Evolutionary conservation across 2,329 filamentous ascomycete species (phyloP).

Genomic region (Cadophora gregata): DNA sequence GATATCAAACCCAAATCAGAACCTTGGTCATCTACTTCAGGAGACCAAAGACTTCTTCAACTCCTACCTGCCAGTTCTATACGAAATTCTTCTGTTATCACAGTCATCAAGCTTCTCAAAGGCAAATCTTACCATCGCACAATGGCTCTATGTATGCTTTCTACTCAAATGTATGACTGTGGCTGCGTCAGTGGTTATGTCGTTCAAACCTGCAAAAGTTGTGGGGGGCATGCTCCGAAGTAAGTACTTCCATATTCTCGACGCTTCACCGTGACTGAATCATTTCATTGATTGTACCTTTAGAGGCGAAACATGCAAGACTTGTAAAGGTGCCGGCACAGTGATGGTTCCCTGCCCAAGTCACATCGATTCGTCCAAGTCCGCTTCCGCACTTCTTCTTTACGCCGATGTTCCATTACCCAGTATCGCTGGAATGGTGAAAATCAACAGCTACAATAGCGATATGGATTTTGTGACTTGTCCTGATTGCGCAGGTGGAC

Average conservation of each 20-base stretch:
- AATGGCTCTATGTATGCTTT: not conserved
- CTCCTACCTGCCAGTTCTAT: not conserved
- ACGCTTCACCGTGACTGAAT: no score
- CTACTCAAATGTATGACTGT: not conserved
- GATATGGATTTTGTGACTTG: not conserved
- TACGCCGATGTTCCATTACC: not conserved
- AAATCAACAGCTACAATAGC: not conserved
- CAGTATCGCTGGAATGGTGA: not conserved
- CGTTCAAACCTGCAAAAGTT: not conserved
- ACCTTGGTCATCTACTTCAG: not conserved
- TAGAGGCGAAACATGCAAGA: not conserved
- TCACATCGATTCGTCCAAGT: not conserved
- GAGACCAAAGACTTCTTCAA: not conserved
- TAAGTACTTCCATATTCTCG: not conserved
- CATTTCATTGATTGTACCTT: not conserved
- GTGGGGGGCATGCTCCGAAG: not conserved
- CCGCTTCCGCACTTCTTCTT: not conserved
- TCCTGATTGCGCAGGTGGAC: slow-evolving; percentile 13
- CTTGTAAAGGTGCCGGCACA: not conserved
- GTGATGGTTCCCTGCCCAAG: not conserved
- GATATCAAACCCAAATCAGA: not conserved
- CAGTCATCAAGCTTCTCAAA: not conserved
- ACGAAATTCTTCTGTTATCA: not conserved
- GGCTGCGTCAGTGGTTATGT: not conserved
- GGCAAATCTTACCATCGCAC: not conserved